Base-by-base conservation (phyloP, 306 rosid genomes). In the Vicia villosa region DNA sequence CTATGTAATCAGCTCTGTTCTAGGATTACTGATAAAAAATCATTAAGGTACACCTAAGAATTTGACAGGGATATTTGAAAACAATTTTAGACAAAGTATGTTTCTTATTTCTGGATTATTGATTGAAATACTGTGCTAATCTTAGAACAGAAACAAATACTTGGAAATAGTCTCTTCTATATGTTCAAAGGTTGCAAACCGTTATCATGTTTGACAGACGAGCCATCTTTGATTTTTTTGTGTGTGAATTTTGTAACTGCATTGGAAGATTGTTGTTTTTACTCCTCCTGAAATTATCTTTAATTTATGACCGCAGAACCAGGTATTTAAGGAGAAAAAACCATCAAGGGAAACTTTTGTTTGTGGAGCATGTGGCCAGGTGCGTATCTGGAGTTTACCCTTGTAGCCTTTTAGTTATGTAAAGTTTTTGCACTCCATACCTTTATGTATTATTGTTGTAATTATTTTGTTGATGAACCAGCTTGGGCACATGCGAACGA, bases 321-420 rank as follows among this genome's bases (percentile, higher is more conserved):
- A 90, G 98, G 86, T 81, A 69, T 88, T 82, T 49, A 90, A 94
- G 86, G 97, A 90, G 88, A 94, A 94, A 81, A 94, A 94, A 80
- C 85, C 91, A 15, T 86, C 98, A 13, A 80, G 98, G 81, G 98
- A 94, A 57, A 87, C 78, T 76, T 90, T 90, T 20, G 89, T 90
- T 17, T 94, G 98, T 81, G 98, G 98, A 74, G 96, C 92, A 36
- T 94, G 98, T 83, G 94, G 94, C 80, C 94, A 90, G 98, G 98
- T 94, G 73, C 6, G 75, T 80, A 64, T 74, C 69, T 19, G 17
- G 63, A 61, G 51, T 45, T 43, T 40, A 51, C 38, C 12, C 37
- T 46, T 51, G 54, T 42, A 50, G 60, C 42, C 37, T 36, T 32
- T 10, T 59, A 50, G 66, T 72, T 20, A 28, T 50, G 56, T 67